Base-by-base conservation (phyloP, 352 stramenopile genomes). In the Phytopythium cucurbitacearum region DNA sequence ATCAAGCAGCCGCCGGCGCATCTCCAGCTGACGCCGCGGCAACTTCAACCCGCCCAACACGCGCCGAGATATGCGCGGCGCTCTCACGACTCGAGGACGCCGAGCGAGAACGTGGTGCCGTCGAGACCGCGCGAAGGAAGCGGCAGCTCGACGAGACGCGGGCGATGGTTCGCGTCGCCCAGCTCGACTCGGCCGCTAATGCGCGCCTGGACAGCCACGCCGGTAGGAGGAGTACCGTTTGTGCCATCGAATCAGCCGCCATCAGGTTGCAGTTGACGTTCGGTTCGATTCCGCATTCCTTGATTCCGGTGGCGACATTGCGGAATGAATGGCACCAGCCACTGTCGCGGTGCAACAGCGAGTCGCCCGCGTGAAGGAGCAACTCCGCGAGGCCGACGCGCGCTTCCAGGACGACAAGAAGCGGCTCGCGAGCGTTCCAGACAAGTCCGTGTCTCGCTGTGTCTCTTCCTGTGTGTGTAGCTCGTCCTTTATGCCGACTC, bases 371-470 rank as follows among this genome's bases (percentile, higher is more conserved):
- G 67, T 77, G n/a, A 33, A 67, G 32, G 67, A 68, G 37, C 64
- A 69, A 41, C 73, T 85, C 40, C 53, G 53, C 7, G 45, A 38
- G 7, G 40, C 83, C 44, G 70, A 85, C 37, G 54, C 54, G 3
- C 48, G 58, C 21, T 84, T 71, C 41, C 74, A 82, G 49, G 42
- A 44, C 7, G 54, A 65, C 7, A 85, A 84, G 67, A 87, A 85
- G 56, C 42, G 48, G 7, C 46, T 85, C 16, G 53, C 73, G 12
- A 35, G 15, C 1, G 65, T 87, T n/a, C 61, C 58, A 13, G 71
- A 87, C 69, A 85, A 85, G 73, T 86, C 42, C 32, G 67, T 63
- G 35, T 1, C 5, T 28, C 6, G 5, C n/a, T n/a, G 10, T 15
- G 5, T 48, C 59, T 0, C n/a, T 35, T 28, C 21, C 21, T 10